Percentiles rank a stretch among this genome's conserved stretches.
Conservation (phyloP, 1,284 basidiomycete genomes). For the Ustilago loliicola region DNA sequence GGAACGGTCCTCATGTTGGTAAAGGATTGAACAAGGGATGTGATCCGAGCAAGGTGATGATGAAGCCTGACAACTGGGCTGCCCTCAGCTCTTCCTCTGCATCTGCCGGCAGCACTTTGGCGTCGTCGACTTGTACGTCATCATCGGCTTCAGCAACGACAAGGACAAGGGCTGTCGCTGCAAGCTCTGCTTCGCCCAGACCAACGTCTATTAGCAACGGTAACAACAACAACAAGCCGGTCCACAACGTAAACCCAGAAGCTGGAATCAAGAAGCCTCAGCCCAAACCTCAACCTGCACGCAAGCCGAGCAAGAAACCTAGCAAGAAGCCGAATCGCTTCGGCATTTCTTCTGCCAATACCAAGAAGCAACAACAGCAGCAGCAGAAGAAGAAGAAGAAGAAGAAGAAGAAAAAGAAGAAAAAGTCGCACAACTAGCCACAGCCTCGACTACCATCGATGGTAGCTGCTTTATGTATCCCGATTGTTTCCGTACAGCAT, state of each 20-base stretch:
- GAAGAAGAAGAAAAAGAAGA: neutral
- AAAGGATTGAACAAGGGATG: conserved; percentile 40
- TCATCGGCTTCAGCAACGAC: neutral
- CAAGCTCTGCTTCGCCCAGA: neutral
- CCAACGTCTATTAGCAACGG: neutral
- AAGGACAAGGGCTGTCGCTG: neutral
- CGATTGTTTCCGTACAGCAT: too few species aligned
- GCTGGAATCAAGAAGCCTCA: conserved; percentile 2
- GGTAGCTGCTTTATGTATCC: too few species aligned
- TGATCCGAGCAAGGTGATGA: conserved; percentile 40
- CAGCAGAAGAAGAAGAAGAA: neutral
- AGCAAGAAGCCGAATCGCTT: neutral
- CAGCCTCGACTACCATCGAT: neutral
- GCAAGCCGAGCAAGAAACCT: neutral
- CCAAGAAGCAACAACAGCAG: neutral
- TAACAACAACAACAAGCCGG: conserved; percentile 3
- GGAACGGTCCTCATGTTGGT: conserved; percentile 50
- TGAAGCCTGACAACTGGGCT: conserved; percentile 25
- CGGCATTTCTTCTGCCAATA: neutral
- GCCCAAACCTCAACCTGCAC: neutral
- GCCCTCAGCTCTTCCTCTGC: neutral
- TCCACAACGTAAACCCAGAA: neutral
- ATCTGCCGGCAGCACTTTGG: neutral
- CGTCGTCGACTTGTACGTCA: neutral
- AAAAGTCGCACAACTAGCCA: neutral